Evolutionary conservation across 176 grass and related monocot genomes (phyloP), one percentile per base, ranked within the genome.

Genomic region (Oryza meridionalis): DNA sequence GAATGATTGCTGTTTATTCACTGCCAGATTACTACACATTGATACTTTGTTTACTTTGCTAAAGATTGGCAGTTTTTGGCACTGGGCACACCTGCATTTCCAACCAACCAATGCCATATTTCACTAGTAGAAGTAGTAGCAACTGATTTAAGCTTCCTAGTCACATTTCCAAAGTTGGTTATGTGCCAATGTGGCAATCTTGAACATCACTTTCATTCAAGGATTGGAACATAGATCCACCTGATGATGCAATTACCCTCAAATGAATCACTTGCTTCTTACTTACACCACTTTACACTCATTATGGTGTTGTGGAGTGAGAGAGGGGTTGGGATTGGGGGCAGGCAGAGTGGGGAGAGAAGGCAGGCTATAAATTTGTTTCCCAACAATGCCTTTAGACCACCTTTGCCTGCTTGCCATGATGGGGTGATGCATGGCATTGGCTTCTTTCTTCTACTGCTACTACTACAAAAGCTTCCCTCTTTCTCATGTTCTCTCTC

Each of bases 281-380:
- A 35, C 4, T 35, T 35, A 4, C 33, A 4, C 33, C 6, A 35
- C 33, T 35, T 29, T 29, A 29, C 27, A 35, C 33, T 61, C 21
- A 61, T 24, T 26, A 61, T 26, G 59, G 40, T 46, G 38, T 10
- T 1, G 37, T 38, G 37, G 37, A 9, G 75, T 32, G 26, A 42
- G 33, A 76, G 17, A 61, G 74, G 17, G 69, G 26, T 5, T 53
- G 46, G 9, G 44, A 47, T 71, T 75, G 47, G 76, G 76, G 17
- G 4, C 37, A 38, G 38, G 22, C 75, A 78, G 61, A 31, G 77
- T 31, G 65, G 76, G 65, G 61, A 78, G 73, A 76, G 76, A 78
- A 29, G 76, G 13, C 21, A 24, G 11, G 40, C 38, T n/a, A 31
- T 46, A 45, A 25, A 73, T 29, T 12, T 32, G 73, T 14, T 55